A percentile compares a stretch with the other conserved stretches of the same genome.
phyloP scores from a whole-genome alignment of 768 basidiomycete genomes.

The Pilatotrama ljubarskyi region DNA sequence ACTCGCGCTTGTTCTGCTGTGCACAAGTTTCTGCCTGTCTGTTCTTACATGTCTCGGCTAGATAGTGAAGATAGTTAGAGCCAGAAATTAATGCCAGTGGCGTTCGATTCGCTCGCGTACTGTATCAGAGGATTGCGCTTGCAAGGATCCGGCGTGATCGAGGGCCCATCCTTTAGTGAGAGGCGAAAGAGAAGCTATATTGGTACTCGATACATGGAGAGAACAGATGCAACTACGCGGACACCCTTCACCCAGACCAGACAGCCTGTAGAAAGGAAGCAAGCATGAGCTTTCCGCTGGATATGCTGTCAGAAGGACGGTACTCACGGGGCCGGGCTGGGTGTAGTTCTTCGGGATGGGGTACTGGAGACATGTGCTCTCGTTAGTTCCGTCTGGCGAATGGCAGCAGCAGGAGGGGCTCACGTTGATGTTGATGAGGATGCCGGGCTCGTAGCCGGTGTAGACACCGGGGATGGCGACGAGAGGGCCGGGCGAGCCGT shows the following conservation, averaged over 20 bases:
- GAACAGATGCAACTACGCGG: not conserved
- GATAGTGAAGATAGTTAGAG: constrained; percentile 5
- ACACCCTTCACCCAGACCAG: constrained; percentile 19
- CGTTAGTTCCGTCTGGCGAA: not conserved
- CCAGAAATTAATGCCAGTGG: constrained; percentile 9
- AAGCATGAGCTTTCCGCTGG: not conserved
- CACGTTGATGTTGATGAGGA: constrained; percentile 36
- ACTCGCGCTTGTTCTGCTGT: constrained; percentile 8
- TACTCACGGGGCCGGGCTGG: constrained; percentile 19
- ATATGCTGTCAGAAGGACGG: not conserved
- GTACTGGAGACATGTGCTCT: constrained; percentile 2
- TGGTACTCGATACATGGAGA: constrained; percentile 2
- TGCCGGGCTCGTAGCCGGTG: constrained; percentile 33
- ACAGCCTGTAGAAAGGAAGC: constrained; percentile 1
- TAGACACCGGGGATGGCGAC: constrained; percentile 34
- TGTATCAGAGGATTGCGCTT: too few species aligned
- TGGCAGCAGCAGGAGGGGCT: constrained; percentile 5
- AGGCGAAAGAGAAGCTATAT: not conserved
- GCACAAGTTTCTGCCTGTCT: not conserved
- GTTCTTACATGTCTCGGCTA: not conserved
- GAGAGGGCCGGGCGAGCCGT: constrained; percentile 30
- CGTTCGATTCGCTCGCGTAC: not conserved
- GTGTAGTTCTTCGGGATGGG: constrained; percentile 25
- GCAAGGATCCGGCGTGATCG: too few species aligned
- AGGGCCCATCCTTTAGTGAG: not conserved